Evolutionary conservation across 2,329 filamentous ascomycete species (phyloP).

Genomic region (Neonectria sp.): DNA sequence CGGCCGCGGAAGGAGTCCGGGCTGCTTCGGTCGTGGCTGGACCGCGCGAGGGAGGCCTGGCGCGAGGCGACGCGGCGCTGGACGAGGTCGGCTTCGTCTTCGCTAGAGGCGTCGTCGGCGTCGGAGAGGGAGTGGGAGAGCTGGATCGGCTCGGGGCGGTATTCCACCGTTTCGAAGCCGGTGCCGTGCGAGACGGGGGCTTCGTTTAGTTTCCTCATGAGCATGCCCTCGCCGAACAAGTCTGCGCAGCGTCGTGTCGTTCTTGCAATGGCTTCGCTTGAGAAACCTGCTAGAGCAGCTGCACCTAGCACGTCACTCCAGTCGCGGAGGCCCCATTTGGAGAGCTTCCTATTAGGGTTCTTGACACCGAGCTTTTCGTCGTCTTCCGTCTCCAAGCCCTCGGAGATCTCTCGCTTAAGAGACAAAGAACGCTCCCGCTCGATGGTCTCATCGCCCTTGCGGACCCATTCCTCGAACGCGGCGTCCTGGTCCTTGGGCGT

Average conservation of each 20-base stretch:
- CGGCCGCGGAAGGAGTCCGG: slow-evolving; percentile 42
- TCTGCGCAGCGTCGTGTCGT: slow-evolving; percentile 81
- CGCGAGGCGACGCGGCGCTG: slow-evolving; percentile 52
- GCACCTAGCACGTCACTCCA: slow-evolving; percentile 90
- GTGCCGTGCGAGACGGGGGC: slow-evolving; percentile 41
- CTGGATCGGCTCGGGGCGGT: slow-evolving; percentile 49
- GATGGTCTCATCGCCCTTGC: slow-evolving; percentile 48
- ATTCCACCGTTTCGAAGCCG: slow-evolving; percentile 47
- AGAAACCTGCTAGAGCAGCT: slow-evolving; percentile 82
- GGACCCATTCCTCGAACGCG: slow-evolving; percentile 54
- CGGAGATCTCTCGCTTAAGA: slow-evolving; percentile 32
- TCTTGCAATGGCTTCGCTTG: slow-evolving; percentile 74
- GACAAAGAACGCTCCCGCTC: slow-evolving; percentile 38
- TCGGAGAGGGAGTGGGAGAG: slow-evolving; percentile 43
- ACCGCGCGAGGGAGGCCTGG: slow-evolving; percentile 48
- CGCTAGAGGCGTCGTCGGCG: slow-evolving; percentile 43
- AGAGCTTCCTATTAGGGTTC: slow-evolving; percentile 46
- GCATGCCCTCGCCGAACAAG: slow-evolving; percentile 82
- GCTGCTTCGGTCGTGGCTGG: slow-evolving; percentile 43
- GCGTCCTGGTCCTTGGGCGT: slow-evolving; percentile 47
- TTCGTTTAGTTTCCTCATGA: slow-evolving; percentile 69
- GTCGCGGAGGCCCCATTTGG: slow-evolving; percentile 71
- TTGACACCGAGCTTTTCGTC: slow-evolving; percentile 33
- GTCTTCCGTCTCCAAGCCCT: slow-evolving; percentile 35
- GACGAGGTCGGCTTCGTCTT: slow-evolving; percentile 42